Percentiles rank a stretch among this genome's conserved stretches.
Conservation (phyloP, 1,284 basidiomycete genomes). For the Wolfiporia cocos region DNA sequence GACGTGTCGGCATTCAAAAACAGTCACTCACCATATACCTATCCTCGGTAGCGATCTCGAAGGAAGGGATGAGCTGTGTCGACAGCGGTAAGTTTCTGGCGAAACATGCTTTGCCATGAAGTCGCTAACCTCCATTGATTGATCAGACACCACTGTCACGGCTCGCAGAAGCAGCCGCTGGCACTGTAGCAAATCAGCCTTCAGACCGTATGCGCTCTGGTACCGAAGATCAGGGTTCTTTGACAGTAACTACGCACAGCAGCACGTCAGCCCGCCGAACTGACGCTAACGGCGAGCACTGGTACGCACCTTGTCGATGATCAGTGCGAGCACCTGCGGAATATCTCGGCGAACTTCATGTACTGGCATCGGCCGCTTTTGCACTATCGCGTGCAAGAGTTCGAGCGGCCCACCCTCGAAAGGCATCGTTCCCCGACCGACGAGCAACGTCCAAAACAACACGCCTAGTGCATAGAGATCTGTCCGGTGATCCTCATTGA, state of each 20-base stretch:
- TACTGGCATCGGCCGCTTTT: slow-evolving; percentile 65
- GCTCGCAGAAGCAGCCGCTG: slow-evolving; percentile 53
- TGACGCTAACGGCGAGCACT: not conserved
- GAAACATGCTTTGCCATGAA: slow-evolving; percentile 4
- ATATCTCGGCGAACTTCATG: slow-evolving; percentile 69
- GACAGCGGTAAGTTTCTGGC: not conserved
- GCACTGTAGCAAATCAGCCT: slow-evolving; percentile 58
- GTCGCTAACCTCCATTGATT: slow-evolving; percentile 44
- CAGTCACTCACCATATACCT: slow-evolving; percentile 44
- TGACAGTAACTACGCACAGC: slow-evolving; percentile 40
- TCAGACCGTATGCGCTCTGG: slow-evolving; percentile 63
- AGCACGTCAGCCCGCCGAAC: not conserved
- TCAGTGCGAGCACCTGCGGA: slow-evolving; percentile 61
- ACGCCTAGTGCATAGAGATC: slow-evolving; percentile 68
- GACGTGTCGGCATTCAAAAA: not conserved
- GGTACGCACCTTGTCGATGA: slow-evolving; percentile 56
- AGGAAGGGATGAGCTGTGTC: slow-evolving; percentile 55
- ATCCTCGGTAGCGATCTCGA: slow-evolving; percentile 59
- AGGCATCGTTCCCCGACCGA: slow-evolving; percentile 61
- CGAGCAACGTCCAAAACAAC: slow-evolving; percentile 63
- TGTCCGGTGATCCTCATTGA: slow-evolving; percentile 62
- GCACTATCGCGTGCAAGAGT: slow-evolving; percentile 60
- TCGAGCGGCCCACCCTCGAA: slow-evolving; percentile 68
- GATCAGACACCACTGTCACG: slow-evolving; percentile 49
- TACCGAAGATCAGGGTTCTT: slow-evolving; percentile 64